Evolutionary conservation across 352 stramenopile species (phyloP).

Genomic region (Phytophthora aleatoria): DNA sequence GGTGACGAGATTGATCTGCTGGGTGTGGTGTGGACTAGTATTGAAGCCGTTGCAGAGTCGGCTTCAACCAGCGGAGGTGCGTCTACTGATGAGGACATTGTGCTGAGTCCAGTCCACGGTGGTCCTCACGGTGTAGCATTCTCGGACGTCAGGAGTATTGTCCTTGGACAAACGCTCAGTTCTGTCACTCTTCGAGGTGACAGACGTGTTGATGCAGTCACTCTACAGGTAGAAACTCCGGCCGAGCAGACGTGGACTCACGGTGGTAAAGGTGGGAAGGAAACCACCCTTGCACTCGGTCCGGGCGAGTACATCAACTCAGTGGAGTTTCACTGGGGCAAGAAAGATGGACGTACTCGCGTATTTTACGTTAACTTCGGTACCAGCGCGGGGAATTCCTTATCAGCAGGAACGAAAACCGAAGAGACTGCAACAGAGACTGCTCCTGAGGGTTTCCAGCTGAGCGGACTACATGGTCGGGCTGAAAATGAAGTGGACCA

Average conservation of each 20-base stretch:
- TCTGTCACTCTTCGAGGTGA: background rate
- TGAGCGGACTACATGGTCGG: conserved; percentile 20
- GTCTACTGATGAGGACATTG: conserved; percentile 15
- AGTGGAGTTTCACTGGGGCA: conserved; percentile 22
- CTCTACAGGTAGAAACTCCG: background rate
- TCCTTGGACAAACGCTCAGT: background rate
- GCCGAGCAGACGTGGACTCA: conserved; percentile 33
- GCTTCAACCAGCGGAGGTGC: background rate
- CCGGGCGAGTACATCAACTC: conserved; percentile 14
- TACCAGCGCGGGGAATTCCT: conserved; percentile 20
- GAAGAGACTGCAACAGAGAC: conserved; percentile 10
- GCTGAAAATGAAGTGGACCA: conserved; percentile 27
- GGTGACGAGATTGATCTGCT: conserved; percentile 26
- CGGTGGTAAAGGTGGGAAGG: conserved; percentile 36
- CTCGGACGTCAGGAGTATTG: conserved; percentile 5
- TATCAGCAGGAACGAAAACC: conserved; percentile 11
- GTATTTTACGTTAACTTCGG: conserved; percentile 30
- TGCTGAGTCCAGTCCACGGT: conserved; percentile 10
- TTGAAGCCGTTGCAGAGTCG: conserved; percentile 11
- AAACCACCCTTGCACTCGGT: conserved; percentile 36
- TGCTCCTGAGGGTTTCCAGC: conserved; percentile 20
- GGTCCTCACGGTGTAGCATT: conserved; percentile 20
- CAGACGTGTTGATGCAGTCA: background rate
- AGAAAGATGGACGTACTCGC: conserved; percentile 20
- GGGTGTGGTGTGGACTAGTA: conserved; percentile 25